Evolutionary conservation across 352 stramenopile genomes (phyloP).

Genomic region (Phytopythium helicoides): DNA sequence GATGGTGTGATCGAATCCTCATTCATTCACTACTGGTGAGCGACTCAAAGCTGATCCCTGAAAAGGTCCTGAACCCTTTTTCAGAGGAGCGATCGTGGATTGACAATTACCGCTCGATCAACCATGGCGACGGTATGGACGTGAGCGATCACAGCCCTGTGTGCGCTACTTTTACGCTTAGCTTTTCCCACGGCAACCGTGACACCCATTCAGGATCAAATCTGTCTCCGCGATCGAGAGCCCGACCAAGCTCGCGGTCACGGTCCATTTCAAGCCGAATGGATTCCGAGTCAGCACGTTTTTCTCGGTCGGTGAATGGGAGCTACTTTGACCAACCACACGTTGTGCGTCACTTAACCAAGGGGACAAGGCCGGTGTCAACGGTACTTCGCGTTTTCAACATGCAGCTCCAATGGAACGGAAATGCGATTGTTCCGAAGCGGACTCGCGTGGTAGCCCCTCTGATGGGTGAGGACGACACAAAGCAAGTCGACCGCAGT

Average conservation of each 20-base stretch:
- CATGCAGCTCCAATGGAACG: constrained; percentile 71
- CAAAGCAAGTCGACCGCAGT: constrained; percentile 77
- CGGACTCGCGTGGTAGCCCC: constrained; percentile 72
- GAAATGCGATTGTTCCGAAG: constrained; percentile 75
- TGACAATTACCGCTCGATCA: constrained; percentile 83
- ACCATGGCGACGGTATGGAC: constrained; percentile 79
- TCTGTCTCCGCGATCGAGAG: constrained; percentile 8
- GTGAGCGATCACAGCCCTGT: constrained; percentile 84
- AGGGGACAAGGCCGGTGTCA: constrained; percentile 50
- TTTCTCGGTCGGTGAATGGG: constrained; percentile 28
- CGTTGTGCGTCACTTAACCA: constrained; percentile 63
- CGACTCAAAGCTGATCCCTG: constrained; percentile 74
- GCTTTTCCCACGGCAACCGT: constrained; percentile 39
- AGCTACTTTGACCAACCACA: constrained; percentile 81
- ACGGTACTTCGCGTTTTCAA: constrained; percentile 75
- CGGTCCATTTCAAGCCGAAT: constrained; percentile 37
- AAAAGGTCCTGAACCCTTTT: constrained; percentile 70
- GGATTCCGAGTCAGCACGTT: constrained; percentile 17
- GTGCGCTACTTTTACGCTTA: constrained; percentile 73
- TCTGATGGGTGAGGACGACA: constrained; percentile 63
- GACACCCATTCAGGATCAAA: constrained; percentile 6
- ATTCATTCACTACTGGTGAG: constrained; percentile 79
- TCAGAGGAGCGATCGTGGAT: constrained; percentile 35
- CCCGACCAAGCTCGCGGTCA: constrained; percentile 36
- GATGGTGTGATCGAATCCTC: constrained; percentile 86